Percentiles rank a stretch among this genome's conserved stretches.
phyloP scores from a whole-genome alignment of 441 rosid species.

The Pelargonium australe region DNA sequence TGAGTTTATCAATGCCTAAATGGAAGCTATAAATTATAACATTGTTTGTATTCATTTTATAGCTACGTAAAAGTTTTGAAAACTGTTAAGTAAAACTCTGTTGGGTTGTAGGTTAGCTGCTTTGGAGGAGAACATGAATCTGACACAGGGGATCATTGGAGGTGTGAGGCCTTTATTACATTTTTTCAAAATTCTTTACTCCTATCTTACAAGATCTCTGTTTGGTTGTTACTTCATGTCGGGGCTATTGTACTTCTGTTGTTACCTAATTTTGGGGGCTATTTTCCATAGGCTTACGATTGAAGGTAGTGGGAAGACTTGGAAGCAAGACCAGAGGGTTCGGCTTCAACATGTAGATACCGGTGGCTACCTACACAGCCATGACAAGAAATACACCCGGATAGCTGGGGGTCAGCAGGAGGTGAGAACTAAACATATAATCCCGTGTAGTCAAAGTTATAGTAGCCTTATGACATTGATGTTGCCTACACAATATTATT shows the following conservation, averaged over 20 bases:
- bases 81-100: neutral
- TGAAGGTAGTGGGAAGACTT: conserved; percentile 87
- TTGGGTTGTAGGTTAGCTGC: conserved; percentile 70
- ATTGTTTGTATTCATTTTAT: too few relatives aligned
- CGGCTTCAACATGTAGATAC: conserved; percentile 95
- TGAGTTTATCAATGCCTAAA: too few relatives aligned
- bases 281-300: conserved; percentile 51
- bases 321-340: conserved; percentile 89
- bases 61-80: too few relatives aligned
- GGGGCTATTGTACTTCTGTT: conserved; percentile 2
- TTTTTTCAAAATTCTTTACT: conserved; percentile 3
- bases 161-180: conserved; percentile 24
- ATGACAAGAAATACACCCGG: conserved; percentile 85
- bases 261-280: conserved; percentile 9
- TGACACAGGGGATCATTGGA: conserved; percentile 96
- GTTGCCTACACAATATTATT: too few relatives aligned
- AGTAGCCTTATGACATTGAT: too few relatives aligned
- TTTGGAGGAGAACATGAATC: conserved; percentile 86
- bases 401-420: conserved; percentile 99
- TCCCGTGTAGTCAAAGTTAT: neutral
- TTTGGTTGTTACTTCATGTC: conserved; percentile 11
- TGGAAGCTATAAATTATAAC: too few relatives aligned
- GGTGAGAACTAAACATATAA: conserved; percentile 35
- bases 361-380: conserved; percentile 85
- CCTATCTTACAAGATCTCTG: neutral